Evolutionary conservation across 1,139 yeast species (phyloP).

Genomic region (Diutina neorugosa): DNA sequence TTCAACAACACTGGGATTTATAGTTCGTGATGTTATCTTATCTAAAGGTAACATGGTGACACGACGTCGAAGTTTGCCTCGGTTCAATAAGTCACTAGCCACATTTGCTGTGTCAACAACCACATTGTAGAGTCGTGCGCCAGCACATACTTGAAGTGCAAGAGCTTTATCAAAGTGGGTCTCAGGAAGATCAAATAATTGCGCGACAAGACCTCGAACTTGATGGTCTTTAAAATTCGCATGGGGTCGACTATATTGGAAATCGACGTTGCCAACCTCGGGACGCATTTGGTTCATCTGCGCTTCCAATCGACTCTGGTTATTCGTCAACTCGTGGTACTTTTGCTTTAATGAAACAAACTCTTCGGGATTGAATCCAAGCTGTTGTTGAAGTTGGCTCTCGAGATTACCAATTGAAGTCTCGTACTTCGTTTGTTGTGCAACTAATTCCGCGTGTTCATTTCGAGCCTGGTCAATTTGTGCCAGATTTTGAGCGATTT

Average conservation of each 20-base stretch:
- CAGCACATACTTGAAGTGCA: conserved; percentile 92
- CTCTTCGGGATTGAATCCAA: conserved; percentile 50
- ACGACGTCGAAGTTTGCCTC: conserved; percentile 67
- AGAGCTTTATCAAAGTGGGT: conserved; percentile 51
- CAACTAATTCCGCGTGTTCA: conserved; percentile 34
- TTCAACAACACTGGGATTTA: conserved; percentile 30
- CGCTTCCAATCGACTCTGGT: conserved; percentile 28
- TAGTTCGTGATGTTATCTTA: conserved; percentile 53
- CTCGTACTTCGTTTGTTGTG: conserved; percentile 26
- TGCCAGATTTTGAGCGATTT: conserved; percentile 38
- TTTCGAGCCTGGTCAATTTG: conserved; percentile 22
- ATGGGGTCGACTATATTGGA: conserved; percentile 55
- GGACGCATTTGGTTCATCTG: conserved; percentile 50
- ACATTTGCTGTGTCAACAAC: conserved; percentile 82
- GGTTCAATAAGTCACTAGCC: conserved; percentile 71
- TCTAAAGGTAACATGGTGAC: conserved; percentile 90
- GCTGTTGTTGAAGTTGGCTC: conserved; percentile 25
- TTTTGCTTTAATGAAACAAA: conserved; percentile 34
- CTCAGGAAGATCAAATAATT: conserved; percentile 56
- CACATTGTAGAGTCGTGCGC: conserved; percentile 79
- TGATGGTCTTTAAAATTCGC: conserved; percentile 46
- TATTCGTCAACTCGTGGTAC: conserved; percentile 20
- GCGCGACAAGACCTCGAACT: conserved; percentile 87
- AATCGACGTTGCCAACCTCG: conserved; percentile 63
- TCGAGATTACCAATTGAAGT: conserved; percentile 18